phyloP scores from a whole-genome alignment of 805 yeast species.

The Teunomyces cretensis region DNA sequence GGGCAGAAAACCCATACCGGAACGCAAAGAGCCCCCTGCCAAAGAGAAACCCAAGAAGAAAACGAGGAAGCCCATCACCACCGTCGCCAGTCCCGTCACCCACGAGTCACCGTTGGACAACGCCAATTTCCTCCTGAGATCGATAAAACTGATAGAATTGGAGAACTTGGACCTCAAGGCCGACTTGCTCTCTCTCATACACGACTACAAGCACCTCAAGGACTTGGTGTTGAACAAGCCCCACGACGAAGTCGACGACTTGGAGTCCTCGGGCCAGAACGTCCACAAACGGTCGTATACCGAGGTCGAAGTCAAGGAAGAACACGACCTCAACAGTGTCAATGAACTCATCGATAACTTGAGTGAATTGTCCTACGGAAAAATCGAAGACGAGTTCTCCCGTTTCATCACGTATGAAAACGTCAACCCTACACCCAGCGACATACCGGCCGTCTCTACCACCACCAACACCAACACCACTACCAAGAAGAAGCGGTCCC shows the following conservation, averaged over 20 bases:
- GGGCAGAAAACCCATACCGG: constrained; percentile 50
- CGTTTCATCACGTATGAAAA: constrained; percentile 8
- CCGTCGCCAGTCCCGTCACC: neutral
- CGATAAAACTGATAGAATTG: constrained; percentile 17
- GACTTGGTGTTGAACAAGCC: constrained; percentile 23
- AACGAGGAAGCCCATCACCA: constrained; percentile 4
- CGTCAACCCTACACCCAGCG: neutral
- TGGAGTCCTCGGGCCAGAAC: constrained; percentile 2
- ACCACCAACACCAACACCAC: constrained; percentile 2
- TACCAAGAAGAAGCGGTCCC: constrained; percentile 8
- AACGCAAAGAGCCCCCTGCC: constrained; percentile 5
- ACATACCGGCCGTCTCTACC: constrained; percentile 3
- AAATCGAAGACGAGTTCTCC: neutral
- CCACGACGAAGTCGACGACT: constrained; percentile 5
- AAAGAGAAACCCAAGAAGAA: constrained; percentile 7
- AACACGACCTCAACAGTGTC: constrained; percentile 21
- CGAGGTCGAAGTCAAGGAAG: constrained; percentile 18
- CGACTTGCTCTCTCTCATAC: constrained; percentile 34
- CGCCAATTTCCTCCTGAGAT: neutral
- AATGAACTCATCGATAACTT: constrained; percentile 26
- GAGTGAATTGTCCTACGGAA: constrained; percentile 25
- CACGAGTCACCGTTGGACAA: neutral
- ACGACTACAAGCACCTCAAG: constrained; percentile 39
- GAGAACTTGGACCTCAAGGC: constrained; percentile 38
- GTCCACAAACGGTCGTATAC: constrained; percentile 19